Evolutionary conservation across 352 stramenopile genomes (phyloP).

Genomic region (Elongisporangium undulatum): DNA sequence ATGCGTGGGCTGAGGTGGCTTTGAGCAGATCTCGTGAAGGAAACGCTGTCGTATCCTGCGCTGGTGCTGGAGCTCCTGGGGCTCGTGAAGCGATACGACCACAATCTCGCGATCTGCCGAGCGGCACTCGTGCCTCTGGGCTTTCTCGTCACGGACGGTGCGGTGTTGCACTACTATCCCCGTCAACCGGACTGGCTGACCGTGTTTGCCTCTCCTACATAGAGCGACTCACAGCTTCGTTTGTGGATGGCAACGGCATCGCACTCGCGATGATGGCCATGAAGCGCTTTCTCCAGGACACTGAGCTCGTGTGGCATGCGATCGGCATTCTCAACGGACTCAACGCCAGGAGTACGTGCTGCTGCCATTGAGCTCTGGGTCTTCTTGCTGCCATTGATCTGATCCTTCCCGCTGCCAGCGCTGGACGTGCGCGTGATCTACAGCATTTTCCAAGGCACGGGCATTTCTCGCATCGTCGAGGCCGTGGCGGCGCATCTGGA

Average conservation of each 20-base stretch:
- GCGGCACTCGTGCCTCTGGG: slow-evolving; percentile 46
- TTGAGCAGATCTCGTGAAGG: slow-evolving; percentile 55
- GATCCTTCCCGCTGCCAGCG: slow-evolving; percentile 11
- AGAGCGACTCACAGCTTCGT: slow-evolving; percentile 51
- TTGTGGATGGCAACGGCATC: slow-evolving; percentile 62
- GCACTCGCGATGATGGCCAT: slow-evolving; percentile 43
- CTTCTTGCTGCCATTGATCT: not conserved
- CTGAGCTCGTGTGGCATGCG: slow-evolving; percentile 71
- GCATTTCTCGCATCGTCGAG: slow-evolving; percentile 57
- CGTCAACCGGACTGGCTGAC: not conserved
- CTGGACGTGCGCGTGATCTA: slow-evolving; percentile 46
- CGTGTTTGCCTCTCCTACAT: not conserved
- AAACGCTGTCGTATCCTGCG: slow-evolving; percentile 42
- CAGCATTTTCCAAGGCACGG: slow-evolving; percentile 40
- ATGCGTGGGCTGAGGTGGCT: not conserved
- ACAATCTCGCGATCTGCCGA: slow-evolving; percentile 43
- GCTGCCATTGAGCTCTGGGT: not conserved
- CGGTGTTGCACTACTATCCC: not conserved
- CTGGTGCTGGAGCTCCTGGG: slow-evolving; percentile 52
- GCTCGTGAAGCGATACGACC: slow-evolving; percentile 50
- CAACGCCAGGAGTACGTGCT: slow-evolving; percentile 37
- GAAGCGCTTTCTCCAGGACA: slow-evolving; percentile 47
- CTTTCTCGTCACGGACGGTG: slow-evolving; percentile 68
- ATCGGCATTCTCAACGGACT: slow-evolving; percentile 68
- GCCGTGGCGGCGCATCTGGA: slow-evolving; percentile 62